A percentile compares a stretch with the other conserved stretches of the same genome.
These are phyloP conservation scores for Botrytis cinerea DNA, from an alignment of 2,329 filamentous ascomycete genomes.

Conservation along the genomic window DNA sequence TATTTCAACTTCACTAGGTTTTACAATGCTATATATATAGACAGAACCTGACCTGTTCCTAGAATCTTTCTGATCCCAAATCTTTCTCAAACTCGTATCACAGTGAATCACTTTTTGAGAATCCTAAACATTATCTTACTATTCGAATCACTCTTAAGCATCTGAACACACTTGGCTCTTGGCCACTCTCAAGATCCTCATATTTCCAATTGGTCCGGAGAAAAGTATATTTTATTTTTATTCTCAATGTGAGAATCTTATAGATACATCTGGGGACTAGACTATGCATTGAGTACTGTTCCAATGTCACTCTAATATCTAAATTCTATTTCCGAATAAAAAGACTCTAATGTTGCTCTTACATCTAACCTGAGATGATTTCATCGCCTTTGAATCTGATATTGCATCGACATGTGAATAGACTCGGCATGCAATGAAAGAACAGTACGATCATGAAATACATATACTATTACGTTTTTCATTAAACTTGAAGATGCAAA, in stretches of 20 bases:
- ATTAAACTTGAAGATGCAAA: neutral
- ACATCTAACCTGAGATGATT: neutral
- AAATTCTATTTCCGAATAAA: neutral
- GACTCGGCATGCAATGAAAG: too few relatives aligned
- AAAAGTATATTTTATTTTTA: constrained; percentile 1
- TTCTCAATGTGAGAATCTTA: constrained; percentile 12
- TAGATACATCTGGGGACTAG: neutral
- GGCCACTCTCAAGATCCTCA: neutral
- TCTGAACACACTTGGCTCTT: neutral
- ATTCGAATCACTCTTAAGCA: neutral
- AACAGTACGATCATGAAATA: too few relatives aligned
- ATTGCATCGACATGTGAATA: neutral
- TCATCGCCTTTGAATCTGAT: neutral
- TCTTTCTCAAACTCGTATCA: neutral
- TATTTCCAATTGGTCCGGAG: neutral
- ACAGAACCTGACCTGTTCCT: neutral
- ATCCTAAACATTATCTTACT: neutral
- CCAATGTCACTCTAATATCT: neutral
- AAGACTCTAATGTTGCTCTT: neutral
- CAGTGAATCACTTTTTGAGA: neutral
- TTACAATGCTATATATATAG: neutral
- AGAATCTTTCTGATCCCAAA: neutral
- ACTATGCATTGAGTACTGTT: neutral
- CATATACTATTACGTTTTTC: neutral
- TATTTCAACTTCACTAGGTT: neutral